These are phyloP conservation scores for Ensete ventricosum DNA, from an alignment of 176 grass and related monocot species.

Conservation along the genomic window DNA sequence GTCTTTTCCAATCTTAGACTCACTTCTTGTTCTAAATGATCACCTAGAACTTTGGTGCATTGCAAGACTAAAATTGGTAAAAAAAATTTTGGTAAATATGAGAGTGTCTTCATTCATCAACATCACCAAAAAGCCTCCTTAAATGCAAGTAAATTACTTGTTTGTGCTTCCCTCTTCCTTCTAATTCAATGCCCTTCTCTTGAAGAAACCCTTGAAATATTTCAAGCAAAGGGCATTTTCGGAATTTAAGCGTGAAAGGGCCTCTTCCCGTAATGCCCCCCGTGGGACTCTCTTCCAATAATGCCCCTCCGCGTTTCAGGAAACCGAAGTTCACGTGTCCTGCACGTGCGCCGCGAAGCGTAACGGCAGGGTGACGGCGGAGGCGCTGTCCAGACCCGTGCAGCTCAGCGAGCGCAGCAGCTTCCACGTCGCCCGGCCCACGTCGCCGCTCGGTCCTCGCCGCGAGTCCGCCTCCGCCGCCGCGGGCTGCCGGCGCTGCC, in stretches of 20 bases:
- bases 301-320: not conserved
- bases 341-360: not conserved
- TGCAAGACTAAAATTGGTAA: too few species aligned
- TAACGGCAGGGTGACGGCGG: not conserved
- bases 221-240: not conserved
- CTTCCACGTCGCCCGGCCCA: not conserved
- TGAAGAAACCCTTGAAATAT: not conserved
- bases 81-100: too few species aligned
- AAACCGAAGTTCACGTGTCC: not conserved
- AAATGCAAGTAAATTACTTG: not conserved
- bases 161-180: not conserved
- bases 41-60: too few species aligned
- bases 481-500: not conserved
- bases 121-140: too few species aligned
- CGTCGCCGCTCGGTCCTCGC: not conserved
- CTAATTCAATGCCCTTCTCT: not conserved
- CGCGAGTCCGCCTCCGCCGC: not conserved
- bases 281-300: not conserved
- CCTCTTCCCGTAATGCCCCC: too few species aligned
- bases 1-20: too few species aligned
- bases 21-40: too few species aligned
- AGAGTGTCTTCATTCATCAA: too few species aligned
- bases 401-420: conserved; percentile 19
- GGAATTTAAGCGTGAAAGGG: not conserved
- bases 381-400: conserved; percentile 4